phyloP scores from a whole-genome alignment of 306 rosid species.

The Fragaria ananassa region DNA sequence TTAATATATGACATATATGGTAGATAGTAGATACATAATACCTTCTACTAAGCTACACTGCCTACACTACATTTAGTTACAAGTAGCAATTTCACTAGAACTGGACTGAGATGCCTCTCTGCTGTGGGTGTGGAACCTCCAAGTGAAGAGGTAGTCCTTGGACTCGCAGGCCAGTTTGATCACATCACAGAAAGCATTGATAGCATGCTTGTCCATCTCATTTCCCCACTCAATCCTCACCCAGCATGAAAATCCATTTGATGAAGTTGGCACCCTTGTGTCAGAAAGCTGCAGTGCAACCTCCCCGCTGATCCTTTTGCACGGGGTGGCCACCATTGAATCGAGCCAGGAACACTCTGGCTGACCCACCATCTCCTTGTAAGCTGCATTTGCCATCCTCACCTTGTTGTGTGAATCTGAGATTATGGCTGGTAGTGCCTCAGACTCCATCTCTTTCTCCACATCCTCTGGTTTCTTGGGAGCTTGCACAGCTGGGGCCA shows the following conservation, averaged over 20 bases:
- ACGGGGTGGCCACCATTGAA: slow-evolving; percentile 37
- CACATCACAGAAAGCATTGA: slow-evolving; percentile 76
- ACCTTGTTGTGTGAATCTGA: slow-evolving; percentile 79
- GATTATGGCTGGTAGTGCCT: slow-evolving; percentile 60
- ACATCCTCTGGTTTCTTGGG: slow-evolving; percentile 51
- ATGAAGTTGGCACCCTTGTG: slow-evolving; percentile 42
- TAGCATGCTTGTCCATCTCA: slow-evolving; percentile 34
- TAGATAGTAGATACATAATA: background rate
- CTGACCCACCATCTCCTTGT: slow-evolving; percentile 86
- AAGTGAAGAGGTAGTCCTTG: slow-evolving; percentile 64
- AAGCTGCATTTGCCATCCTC: slow-evolving; percentile 79
- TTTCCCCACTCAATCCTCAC: slow-evolving; percentile 80
- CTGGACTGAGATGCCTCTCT: slow-evolving; percentile 50
- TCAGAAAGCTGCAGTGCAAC: slow-evolving; percentile 52
- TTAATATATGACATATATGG: background rate
- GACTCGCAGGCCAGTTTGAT: slow-evolving; percentile 56
- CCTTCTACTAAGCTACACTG: background rate
- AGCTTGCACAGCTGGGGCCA: background rate
- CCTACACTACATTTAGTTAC: slow-evolving; percentile 19
- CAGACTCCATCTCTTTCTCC: slow-evolving; percentile 65
- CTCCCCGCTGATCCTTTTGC: slow-evolving; percentile 82
- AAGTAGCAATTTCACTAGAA: slow-evolving; percentile 25
- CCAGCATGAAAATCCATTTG: slow-evolving; percentile 87
- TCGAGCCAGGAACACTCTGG: slow-evolving; percentile 89
- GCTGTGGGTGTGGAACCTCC: slow-evolving; percentile 79